Conservation (phyloP, 352 stramenopile genomes). For the Pythium pyrilobum region DNA sequence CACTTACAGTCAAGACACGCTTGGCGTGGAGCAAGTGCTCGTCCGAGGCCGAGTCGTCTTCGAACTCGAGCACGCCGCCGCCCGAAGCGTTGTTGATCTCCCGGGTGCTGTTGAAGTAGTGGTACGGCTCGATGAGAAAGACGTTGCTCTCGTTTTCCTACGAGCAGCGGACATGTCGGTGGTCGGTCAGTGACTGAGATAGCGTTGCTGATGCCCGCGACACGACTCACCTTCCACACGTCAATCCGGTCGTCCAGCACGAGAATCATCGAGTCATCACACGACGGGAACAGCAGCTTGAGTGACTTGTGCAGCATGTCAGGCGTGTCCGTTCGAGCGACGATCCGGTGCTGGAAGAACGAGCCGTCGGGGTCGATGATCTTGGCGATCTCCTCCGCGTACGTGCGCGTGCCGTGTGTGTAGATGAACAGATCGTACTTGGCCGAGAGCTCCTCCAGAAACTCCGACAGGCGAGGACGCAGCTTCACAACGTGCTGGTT, state of each 20-base stretch:
- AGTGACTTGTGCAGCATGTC: constrained; percentile 86
- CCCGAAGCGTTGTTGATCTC: constrained; percentile 85
- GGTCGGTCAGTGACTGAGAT: too few relatives aligned
- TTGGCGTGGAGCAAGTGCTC: constrained; percentile 49
- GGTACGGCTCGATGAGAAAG: constrained; percentile 82
- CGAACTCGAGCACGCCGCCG: constrained; percentile 33
- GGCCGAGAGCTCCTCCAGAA: constrained; percentile 76
- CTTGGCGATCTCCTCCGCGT: constrained; percentile 92
- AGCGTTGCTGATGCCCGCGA: background rate
- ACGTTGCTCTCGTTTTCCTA: constrained; percentile 83
- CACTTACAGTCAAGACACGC: constrained; percentile 39
- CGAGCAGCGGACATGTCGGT: background rate
- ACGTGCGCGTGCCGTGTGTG: constrained; percentile 92
- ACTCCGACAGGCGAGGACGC: constrained; percentile 85
- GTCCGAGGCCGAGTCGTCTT: constrained; percentile 32
- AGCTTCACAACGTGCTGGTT: constrained; percentile 92
- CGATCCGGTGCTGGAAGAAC: constrained; percentile 85
- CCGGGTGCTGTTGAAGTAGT: constrained; percentile 74
- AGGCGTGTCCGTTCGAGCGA: constrained; percentile 80
- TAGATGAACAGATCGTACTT: constrained; percentile 95
- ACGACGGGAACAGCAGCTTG: constrained; percentile 82
- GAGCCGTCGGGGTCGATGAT: constrained; percentile 85
- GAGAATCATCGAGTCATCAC: constrained; percentile 86
- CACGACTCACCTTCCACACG: constrained; percentile 54
- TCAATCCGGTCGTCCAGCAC: constrained; percentile 82